Evolutionary conservation across 129 eudicot species (phyloP).

Genomic region (Flaveria robusta): DNA sequence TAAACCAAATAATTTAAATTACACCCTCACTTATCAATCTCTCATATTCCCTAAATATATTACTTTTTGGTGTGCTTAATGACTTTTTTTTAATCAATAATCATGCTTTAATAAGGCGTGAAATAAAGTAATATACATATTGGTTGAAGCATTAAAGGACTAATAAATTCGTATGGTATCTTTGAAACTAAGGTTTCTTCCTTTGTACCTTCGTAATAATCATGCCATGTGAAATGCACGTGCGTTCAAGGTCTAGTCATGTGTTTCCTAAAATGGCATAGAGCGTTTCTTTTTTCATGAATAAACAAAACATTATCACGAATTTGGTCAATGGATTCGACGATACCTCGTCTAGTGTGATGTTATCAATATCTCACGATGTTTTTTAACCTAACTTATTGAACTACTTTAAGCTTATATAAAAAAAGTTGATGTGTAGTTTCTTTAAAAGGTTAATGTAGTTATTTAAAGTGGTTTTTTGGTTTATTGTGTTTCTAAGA

Average conservation of each 20-base stretch:
- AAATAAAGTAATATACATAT: slow-evolving; percentile 6
- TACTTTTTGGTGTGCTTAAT: background rate
- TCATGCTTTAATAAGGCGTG: background rate
- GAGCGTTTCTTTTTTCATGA: slow-evolving; percentile 8
- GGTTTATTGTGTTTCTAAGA: too few relatives aligned
- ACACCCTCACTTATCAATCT: too few relatives aligned
- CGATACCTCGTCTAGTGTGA: slow-evolving; percentile 3
- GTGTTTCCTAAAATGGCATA: slow-evolving; percentile 32
- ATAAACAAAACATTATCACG: slow-evolving; percentile 32
- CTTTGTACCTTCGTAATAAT: slow-evolving; percentile 15
- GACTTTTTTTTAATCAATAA: too few relatives aligned
- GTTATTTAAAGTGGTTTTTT: too few relatives aligned
- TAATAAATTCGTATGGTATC: background rate
- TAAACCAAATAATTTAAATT: too few relatives aligned
- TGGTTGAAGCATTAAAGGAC: background rate
- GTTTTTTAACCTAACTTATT: background rate
- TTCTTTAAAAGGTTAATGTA: too few relatives aligned
- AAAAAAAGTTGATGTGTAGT: background rate
- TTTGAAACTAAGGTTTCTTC: slow-evolving; percentile 28
- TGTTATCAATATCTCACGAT: background rate
- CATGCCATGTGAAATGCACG: slow-evolving; percentile 28
- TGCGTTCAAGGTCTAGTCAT: slow-evolving; percentile 9
- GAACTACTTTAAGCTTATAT: background rate
- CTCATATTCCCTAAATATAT: too few relatives aligned
- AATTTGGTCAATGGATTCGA: slow-evolving; percentile 23